Conservation (phyloP, 306 rosid genomes). For the Fagus sylvatica region DNA sequence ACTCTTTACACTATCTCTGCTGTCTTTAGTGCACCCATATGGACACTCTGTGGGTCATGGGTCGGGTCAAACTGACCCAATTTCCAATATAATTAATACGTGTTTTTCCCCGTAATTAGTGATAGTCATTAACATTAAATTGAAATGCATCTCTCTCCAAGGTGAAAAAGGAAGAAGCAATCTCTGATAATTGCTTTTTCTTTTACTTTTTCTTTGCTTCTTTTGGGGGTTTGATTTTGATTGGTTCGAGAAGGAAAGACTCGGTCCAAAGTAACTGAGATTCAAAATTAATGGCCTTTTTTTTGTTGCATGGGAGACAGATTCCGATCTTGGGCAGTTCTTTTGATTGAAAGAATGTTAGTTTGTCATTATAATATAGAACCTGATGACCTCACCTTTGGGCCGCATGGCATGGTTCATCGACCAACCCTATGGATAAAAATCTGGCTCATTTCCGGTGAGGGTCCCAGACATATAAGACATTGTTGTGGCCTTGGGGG, state of each 20-base stretch:
- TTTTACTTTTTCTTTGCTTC: constrained; percentile 50
- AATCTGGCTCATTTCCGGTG: not conserved
- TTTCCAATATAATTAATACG: not conserved
- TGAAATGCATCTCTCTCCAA: constrained; percentile 21
- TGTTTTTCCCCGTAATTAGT: not conserved
- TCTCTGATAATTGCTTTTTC: constrained; percentile 54
- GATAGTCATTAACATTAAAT: not conserved
- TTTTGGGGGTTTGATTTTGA: constrained; percentile 56
- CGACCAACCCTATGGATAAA: not conserved
- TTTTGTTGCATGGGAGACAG: constrained; percentile 62
- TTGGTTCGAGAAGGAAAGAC: constrained; percentile 71
- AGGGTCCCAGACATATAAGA: not conserved
- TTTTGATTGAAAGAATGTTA: constrained; percentile 14
- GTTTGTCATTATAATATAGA: not conserved
- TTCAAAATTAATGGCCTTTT: constrained; percentile 54
- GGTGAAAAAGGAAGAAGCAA: constrained; percentile 50
- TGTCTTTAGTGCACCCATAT: too few relatives aligned
- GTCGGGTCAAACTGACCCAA: too few relatives aligned
- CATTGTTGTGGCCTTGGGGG: too few relatives aligned
- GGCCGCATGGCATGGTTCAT: not conserved
- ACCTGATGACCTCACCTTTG: not conserved
- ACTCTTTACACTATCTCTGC: too few relatives aligned
- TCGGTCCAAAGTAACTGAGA: constrained; percentile 61
- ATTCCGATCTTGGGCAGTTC: constrained; percentile 63
- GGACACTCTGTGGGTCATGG: too few relatives aligned